Evolutionary conservation across 2,329 filamentous ascomycete genomes (phyloP).

Genomic region (Calonectria naviculata): DNA sequence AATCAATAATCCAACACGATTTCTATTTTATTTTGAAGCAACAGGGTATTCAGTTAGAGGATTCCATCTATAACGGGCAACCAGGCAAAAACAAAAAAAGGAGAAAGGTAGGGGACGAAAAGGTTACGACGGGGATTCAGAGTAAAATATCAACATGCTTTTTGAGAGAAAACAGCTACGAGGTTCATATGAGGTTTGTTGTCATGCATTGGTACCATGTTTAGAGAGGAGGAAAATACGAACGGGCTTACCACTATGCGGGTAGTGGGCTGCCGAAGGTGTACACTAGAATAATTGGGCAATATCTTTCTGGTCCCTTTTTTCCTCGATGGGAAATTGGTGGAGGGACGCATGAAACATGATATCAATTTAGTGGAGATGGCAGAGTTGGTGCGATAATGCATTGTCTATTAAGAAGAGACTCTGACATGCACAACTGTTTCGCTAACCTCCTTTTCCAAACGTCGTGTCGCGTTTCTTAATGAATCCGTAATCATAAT

Average conservation of each 20-base stretch:
- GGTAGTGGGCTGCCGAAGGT: constrained; percentile 3
- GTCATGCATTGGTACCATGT: constrained; percentile 4
- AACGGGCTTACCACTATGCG: background rate
- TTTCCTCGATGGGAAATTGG: background rate
- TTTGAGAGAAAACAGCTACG: background rate
- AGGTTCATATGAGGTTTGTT: background rate
- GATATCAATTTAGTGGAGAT: background rate
- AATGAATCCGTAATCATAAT: constrained; percentile 27
- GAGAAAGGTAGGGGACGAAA: background rate
- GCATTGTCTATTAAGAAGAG: constrained; percentile 35
- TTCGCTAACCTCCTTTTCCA: constrained; percentile 33
- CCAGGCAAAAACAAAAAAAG: background rate
- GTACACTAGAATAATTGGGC: background rate
- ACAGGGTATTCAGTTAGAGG: background rate
- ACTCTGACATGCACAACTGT: constrained; percentile 18
- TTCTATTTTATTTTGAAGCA: constrained; percentile 1
- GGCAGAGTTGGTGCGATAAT: constrained; percentile 20
- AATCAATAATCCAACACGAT: constrained; percentile 17
- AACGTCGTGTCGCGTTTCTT: constrained; percentile 30
- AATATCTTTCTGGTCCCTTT: background rate
- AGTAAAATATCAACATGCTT: background rate
- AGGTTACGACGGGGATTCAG: background rate
- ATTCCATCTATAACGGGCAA: background rate
- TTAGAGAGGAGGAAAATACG: constrained; percentile 16
- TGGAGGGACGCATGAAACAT: background rate